Evolutionary conservation across 1,284 basidiomycete genomes (phyloP), one percentile per base, ranked within the genome.

Genomic region (Ustilago curta): DNA sequence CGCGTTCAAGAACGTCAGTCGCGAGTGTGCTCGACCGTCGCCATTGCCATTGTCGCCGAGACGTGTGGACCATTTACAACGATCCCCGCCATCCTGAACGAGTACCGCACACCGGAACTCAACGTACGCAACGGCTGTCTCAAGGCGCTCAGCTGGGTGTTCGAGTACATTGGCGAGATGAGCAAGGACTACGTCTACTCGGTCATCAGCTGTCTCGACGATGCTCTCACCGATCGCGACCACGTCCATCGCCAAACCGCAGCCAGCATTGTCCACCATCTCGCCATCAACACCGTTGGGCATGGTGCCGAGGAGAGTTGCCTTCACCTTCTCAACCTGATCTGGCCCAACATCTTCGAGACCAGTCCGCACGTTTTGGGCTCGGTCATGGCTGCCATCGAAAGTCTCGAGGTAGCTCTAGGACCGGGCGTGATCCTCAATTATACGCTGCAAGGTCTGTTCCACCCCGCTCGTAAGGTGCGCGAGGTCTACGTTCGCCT

Each of bases 111-210:
- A 2, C 87, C 87, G 1, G 97, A 99, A 85, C 89, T 99, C 70
- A 99, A 99, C 85, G 97, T 99, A 47, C 92, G 97, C 59, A 99
- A 96, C n/a, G 97, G 97, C 70, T 99, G 96, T 90, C 88, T 99
- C 71, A 99, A 99, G 86, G 95, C 97, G 0, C 89, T 99, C 29
- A 95, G 95, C 5, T 99, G 97, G 88, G 92, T 99, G 66, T 99
- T 99, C 84, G 97, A 99, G 88, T 99, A 99, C 83, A 96, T 99
- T 80, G 97, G 97, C n/a, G 97, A 97, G 43, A 96, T 98, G 88
- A 95, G 94, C 29, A 96, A 97, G 76, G 97, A 97, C 87, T 99
- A 99, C 85, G 92, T 93, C 82, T 94, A 98, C 86, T 96, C 94
- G 1, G 94, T 98, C 19, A 92, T 98, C 59, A 95, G 94, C 12